Evolutionary conservation across 1,284 basidiomycete genomes (phyloP).

Genomic region (Ustilago esculenta): DNA sequence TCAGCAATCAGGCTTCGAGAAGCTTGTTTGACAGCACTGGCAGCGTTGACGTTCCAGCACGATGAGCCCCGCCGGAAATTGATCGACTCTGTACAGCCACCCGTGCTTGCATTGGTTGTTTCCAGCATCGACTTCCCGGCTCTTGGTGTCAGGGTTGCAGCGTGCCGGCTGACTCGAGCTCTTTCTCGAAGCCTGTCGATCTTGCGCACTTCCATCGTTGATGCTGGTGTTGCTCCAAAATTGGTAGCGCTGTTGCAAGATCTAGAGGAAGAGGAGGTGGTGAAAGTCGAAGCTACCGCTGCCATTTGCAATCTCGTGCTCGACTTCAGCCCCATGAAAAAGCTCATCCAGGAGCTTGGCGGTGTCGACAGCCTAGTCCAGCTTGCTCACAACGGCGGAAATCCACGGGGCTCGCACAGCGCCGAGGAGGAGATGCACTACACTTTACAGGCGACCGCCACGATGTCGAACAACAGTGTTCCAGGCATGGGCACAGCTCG

Average conservation of each 20-base stretch:
- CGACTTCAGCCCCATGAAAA: conserved; percentile 62
- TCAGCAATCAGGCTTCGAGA: conserved; percentile 52
- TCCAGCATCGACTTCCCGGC: conserved; percentile 46
- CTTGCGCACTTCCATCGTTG: conserved; percentile 58
- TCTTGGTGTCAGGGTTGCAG: conserved; percentile 58
- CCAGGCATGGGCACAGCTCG: background rate
- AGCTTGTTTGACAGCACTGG: conserved; percentile 52
- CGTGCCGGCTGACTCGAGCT: conserved; percentile 54
- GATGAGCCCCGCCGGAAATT: conserved; percentile 56
- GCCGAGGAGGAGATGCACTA: conserved; percentile 22
- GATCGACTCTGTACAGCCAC: conserved; percentile 48
- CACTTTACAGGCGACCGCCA: conserved; percentile 14
- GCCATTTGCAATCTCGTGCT: conserved; percentile 62
- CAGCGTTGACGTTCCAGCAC: conserved; percentile 52
- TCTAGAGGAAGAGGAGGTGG: conserved; percentile 39
- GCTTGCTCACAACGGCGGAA: conserved; percentile 26
- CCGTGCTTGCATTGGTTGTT: conserved; percentile 51
- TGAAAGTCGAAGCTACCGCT: conserved; percentile 56
- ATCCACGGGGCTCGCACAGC: background rate
- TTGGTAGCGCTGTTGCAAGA: conserved; percentile 52
- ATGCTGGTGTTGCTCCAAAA: conserved; percentile 57
- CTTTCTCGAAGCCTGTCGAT: conserved; percentile 59
- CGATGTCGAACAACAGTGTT: conserved; percentile 6
- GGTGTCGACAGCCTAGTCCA: conserved; percentile 49
- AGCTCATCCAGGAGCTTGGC: conserved; percentile 48